Evolutionary conservation across 495 filamentous ascomycete genomes (phyloP), one percentile per base, ranked within the genome.

Genomic region (Hypoxylon fuscum): DNA sequence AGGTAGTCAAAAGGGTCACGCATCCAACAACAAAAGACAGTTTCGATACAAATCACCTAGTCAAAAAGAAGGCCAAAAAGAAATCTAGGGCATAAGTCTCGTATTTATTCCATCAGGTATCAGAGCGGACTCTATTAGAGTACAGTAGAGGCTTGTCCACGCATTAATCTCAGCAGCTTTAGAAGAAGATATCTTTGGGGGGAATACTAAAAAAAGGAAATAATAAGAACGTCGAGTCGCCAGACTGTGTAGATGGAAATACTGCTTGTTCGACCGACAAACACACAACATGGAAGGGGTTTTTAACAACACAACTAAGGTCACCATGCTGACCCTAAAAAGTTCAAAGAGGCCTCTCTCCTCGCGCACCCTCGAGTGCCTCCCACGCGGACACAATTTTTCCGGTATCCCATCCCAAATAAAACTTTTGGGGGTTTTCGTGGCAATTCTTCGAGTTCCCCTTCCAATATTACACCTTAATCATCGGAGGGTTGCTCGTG

Each of bases 61-160:
- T 52, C 34, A 46, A 27, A 23, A 38, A 51, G 46, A 20, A 60
- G 11, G 29, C 25, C 15, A 38, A 38, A 5, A 5, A n/a, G 35
- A 14, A n/a, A n/a, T n/a, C n/a, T 61, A 62, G 34, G 52, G 59
- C 56, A 71, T 68, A 70, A 71, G 57, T 76, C 60, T 75, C 70
- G 54, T 70, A 68, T 71, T 72, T 71, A 68, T 76, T 77, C 73
- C 69, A 70, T 70, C 66, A 77, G 74, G 74, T 77, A 74, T 78
- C 74, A 69, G 77, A 76, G 74, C 71, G 71, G 73, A 73, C 75
- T 76, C 76, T 71, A 76, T 72, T 76, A 77, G 70, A 73, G 68
- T 66, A 64, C 68, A 62, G 64, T 51, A 62, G 55, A 68, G 61
- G 64, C 68, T 72, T 69, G 49, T 52, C 63, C 55, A 70, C 49